Percentiles rank a stretch among this genome's conserved stretches.
These are phyloP conservation scores for Hygrocybe coccinea DNA, from an alignment of 768 basidiomycete species.

Conservation along the genomic window DNA sequence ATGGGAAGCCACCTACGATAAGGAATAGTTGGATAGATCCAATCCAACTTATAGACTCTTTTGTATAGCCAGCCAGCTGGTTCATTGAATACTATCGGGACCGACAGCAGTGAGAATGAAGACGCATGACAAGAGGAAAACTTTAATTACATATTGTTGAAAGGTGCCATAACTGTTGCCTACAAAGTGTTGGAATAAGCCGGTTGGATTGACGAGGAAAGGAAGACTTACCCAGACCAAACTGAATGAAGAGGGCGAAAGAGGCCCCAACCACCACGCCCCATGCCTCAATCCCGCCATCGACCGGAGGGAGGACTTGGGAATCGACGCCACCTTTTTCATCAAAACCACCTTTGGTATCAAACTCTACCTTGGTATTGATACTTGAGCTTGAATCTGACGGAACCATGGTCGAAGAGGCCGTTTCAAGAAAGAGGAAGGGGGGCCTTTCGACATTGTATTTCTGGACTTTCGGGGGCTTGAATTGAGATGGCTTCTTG, in stretches of 20 bases:
- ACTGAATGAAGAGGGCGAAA: neutral
- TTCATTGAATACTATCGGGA: neutral
- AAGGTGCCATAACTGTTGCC: neutral
- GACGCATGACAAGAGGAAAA: neutral
- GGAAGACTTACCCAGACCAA: neutral
- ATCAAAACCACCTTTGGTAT: no score
- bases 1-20: neutral
- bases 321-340: neutral
- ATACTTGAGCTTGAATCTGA: no score
- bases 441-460: no score
- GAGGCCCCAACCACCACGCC: neutral
- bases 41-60: slow-evolving; percentile 4
- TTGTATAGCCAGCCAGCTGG: neutral
- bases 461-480: no score
- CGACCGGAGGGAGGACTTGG: neutral
- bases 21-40: slow-evolving; percentile 5
- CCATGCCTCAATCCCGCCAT: slow-evolving; percentile 6
- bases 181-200: neutral
- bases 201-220: neutral
- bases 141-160: slow-evolving; percentile 1
- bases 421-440: no score
- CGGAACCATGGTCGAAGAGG: no score
- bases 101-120: neutral
- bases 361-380: no score
- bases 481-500: no score